Conservation (phyloP, 208 protist genomes). For the Leishmania martiniquensis region DNA sequence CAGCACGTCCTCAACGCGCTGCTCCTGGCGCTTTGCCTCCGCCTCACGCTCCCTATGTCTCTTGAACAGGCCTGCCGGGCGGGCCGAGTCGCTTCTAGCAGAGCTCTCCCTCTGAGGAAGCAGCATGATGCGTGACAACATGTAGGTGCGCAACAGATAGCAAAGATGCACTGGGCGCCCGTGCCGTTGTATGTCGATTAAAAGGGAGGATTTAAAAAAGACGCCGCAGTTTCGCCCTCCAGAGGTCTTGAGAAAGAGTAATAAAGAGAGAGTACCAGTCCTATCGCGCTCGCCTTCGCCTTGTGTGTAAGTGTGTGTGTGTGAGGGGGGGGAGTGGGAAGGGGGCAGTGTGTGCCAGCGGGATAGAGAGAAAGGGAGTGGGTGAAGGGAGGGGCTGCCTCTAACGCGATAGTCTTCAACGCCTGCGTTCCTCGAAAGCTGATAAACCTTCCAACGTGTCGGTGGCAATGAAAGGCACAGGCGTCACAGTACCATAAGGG, state of each 20-base stretch:
- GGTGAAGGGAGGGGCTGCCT: no score
- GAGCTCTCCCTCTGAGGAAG: not conserved
- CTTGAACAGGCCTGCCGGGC: constrained; percentile 4
- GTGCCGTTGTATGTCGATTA: no score
- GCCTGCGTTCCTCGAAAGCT: not conserved
- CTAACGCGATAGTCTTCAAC: not conserved
- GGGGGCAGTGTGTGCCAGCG: constrained; percentile 1
- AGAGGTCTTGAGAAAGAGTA: not conserved
- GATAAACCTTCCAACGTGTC: not conserved
- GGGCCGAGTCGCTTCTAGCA: not conserved
- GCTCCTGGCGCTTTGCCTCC: constrained; percentile 19
- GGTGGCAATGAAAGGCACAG: not conserved
- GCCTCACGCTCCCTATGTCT: constrained; percentile 27
- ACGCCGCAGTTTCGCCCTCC: not conserved
- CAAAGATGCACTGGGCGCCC: not conserved
- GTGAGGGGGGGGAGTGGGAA: not conserved
- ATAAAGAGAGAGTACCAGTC: not conserved
- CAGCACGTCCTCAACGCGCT: constrained; percentile 35
- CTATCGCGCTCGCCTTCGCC: no score
- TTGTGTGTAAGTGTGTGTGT: not conserved
- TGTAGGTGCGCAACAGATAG: no score
- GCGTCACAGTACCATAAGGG: not conserved
- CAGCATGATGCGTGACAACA: not conserved
- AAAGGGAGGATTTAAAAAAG: no score
- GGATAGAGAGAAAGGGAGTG: no score